Conservation (phyloP, 371 early-diverging fungal species). For the Phascolomyces articulosus region DNA sequence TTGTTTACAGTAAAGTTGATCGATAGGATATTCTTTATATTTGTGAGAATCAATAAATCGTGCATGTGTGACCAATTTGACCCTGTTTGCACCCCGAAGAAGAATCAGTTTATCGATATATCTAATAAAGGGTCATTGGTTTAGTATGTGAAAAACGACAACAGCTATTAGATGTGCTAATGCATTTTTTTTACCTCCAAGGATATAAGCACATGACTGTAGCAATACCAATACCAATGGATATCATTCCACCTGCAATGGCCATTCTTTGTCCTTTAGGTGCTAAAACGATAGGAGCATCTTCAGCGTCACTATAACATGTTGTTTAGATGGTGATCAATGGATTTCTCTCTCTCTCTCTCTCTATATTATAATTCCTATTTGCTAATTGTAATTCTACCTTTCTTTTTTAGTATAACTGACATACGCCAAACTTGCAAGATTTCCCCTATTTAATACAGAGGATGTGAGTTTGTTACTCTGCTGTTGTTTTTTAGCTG, state of each 20-base stretch:
- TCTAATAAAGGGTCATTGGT: slow-evolving; percentile 15
- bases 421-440: slow-evolving; percentile 52
- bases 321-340: too few relatives aligned
- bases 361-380: too few relatives aligned
- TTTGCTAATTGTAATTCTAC: slow-evolving; percentile 14
- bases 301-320: slow-evolving; percentile 39
- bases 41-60: slow-evolving; percentile 36
- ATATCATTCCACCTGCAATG: slow-evolving; percentile 42
- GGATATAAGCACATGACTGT: slow-evolving; percentile 55
- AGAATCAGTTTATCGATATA: slow-evolving; percentile 45
- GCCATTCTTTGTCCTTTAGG: slow-evolving; percentile 42
- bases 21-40: slow-evolving; percentile 42
- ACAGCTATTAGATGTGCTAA: not conserved
- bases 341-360: too few relatives aligned
- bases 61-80: slow-evolving; percentile 44
- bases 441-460: slow-evolving; percentile 40
- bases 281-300: slow-evolving; percentile 43
- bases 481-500: not conserved
- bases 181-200: slow-evolving; percentile 51
- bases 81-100: slow-evolving; percentile 35
- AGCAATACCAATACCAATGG: slow-evolving; percentile 47
- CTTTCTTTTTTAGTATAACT: slow-evolving; percentile 42
- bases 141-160: too few relatives aligned
- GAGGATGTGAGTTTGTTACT: not conserved
- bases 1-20: slow-evolving; percentile 43